Conservation (phyloP, 179 eudicot species). For the Nepenthes alata region DNA sequence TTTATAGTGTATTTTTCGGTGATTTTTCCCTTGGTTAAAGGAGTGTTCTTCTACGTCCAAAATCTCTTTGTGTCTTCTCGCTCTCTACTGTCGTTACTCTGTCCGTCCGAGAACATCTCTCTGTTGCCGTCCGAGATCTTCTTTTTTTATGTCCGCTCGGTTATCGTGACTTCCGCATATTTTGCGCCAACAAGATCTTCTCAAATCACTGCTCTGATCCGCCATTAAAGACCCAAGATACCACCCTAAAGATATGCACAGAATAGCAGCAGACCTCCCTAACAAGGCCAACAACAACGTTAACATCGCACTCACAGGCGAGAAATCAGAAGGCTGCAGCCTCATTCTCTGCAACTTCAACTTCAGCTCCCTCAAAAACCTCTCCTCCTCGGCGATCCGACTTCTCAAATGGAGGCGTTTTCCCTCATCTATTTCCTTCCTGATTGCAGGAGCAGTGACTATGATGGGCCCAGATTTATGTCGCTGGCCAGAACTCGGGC, state of each 20-base stretch:
- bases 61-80: too few relatives aligned
- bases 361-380: neutral
- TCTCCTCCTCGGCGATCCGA: neutral
- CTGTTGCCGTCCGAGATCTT: too few relatives aligned
- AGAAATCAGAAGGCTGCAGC: slow-evolving; percentile 8
- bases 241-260: slow-evolving; percentile 16
- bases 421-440: neutral
- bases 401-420: too few relatives aligned
- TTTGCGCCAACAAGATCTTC: slow-evolving; percentile 2
- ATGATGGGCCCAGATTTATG: neutral
- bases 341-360: neutral
- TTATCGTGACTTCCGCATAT: too few relatives aligned
- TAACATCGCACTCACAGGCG: slow-evolving; percentile 3
- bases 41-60: too few relatives aligned
- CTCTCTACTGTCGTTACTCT: too few relatives aligned
- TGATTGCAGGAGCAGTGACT: neutral
- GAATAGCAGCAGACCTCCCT: slow-evolving; percentile 11
- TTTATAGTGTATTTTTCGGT: too few relatives aligned
- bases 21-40: too few relatives aligned
- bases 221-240: slow-evolving; percentile 9
- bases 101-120: too few relatives aligned
- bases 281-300: slow-evolving; percentile 10
- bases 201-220: neutral
- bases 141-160: too few relatives aligned
- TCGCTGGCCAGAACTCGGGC: neutral